Base-by-base conservation (phyloP, 2,329 filamentous ascomycete species). In the Pseudogymnoascus sp. region DNA sequence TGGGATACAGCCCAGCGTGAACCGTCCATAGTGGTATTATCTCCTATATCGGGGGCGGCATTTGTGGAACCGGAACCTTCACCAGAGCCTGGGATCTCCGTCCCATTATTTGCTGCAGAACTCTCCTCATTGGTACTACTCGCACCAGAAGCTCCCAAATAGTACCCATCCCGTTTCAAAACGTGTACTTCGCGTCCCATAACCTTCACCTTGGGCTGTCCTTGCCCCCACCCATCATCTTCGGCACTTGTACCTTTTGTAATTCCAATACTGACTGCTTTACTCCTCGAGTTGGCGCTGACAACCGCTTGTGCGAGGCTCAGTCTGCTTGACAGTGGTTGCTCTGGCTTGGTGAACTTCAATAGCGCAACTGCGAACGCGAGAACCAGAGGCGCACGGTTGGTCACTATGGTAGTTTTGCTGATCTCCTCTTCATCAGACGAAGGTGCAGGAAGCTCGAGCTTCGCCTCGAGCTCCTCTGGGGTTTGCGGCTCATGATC, bases 261-360 rank as follows among this genome's bases (percentile, higher is more conserved):
- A 19, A 96, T 77, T 0, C 91, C 91, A 30, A 96, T 75, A 65
- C 83, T 88, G 28, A 87, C 80, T 8, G 91, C 91, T 74, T 92
- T 92, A 36, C 84, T 85, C 66, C 86, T 83, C 64, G 89, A 91
- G 71, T 93, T 94, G 28, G 86, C 85, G 71, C 90, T 92, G 14
- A 95, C 89, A 1, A 94, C 86, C 0, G 90, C 91, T 73, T 96
- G 91, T 0, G 87, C 90, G 19, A 96, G 77, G 71, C 91, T 95
- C 19, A 96, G 77, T 55, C 90, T 81, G 71, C 90, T 93, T n/a
- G 90, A 94, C 2, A 87, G 79, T 2, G 91, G 91, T 72, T 96
- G 92, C 67, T 90, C 87, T 0, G 91, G 89, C 87, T 92, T 93
- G 0, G 90, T 95, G 71, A 88, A 86, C 52, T 89, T 87, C 55